These are phyloP conservation scores for Ophiostoma perfectum DNA, from an alignment of 2,329 filamentous ascomycete species.

Conservation along the genomic window DNA sequence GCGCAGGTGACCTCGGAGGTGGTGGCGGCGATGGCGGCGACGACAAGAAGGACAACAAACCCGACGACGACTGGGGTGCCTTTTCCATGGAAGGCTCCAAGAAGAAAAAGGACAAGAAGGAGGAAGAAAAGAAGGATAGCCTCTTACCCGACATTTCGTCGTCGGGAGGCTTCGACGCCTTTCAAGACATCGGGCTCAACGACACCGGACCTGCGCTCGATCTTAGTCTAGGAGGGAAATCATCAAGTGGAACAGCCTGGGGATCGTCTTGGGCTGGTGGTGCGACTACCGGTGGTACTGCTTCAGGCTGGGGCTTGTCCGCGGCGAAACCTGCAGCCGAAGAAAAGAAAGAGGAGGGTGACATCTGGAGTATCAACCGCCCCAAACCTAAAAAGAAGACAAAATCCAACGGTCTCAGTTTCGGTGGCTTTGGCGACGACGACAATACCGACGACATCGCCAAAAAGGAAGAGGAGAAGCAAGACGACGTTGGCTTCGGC, in stretches of 20 bases:
- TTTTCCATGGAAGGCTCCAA: constrained; percentile 43
- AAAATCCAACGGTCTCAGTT: constrained; percentile 35
- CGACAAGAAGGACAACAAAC: constrained; percentile 32
- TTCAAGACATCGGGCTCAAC: constrained; percentile 64
- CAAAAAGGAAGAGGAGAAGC: constrained; percentile 31
- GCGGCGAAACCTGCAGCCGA: constrained; percentile 30
- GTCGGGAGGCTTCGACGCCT: constrained; percentile 46
- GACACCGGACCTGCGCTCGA: constrained; percentile 47
- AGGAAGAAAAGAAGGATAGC: constrained; percentile 27
- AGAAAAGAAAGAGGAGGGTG: constrained; percentile 41
- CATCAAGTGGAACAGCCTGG: constrained; percentile 37
- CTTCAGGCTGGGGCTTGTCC: constrained; percentile 37
- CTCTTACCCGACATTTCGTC: constrained; percentile 23
- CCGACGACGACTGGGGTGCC: constrained; percentile 39
- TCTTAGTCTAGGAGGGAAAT: constrained; percentile 43
- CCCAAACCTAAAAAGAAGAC: constrained; percentile 50
- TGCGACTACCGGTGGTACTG: constrained; percentile 44
- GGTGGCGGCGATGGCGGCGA: constrained; percentile 29
- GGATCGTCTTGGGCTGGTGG: constrained; percentile 48
- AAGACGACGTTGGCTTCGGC: constrained; percentile 32
- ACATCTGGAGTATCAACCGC: constrained; percentile 46
- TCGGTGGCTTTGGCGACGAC: constrained; percentile 44
- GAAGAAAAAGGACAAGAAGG: constrained; percentile 54
- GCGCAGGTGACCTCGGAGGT: constrained; percentile 33
- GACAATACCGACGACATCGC: constrained; percentile 33